These are phyloP conservation scores for Apiotrichum laibachii DNA, from an alignment of 1,284 basidiomycete species.

Conservation along the genomic window DNA sequence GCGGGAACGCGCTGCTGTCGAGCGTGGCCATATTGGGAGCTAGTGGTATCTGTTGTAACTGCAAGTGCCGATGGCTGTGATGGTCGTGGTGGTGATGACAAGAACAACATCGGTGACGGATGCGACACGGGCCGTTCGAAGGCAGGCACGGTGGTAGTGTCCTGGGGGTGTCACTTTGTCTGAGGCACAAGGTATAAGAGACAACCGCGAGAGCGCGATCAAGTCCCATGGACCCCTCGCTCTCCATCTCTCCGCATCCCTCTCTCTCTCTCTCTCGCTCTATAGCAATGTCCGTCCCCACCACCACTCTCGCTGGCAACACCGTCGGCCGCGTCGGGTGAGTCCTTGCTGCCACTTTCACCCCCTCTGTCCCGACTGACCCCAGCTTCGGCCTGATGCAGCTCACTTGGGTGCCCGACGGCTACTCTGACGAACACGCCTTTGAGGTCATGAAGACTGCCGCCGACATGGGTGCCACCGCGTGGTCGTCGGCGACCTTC, in stretches of 20 bases:
- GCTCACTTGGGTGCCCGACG: constrained; percentile 55
- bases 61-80: too few species aligned
- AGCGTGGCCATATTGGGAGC: background rate
- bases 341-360: too few species aligned
- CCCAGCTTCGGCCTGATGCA: constrained; percentile 56
- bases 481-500: constrained; percentile 49
- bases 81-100: too few species aligned
- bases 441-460: constrained; percentile 63
- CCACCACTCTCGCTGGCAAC: constrained; percentile 29
- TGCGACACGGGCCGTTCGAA: too few species aligned
- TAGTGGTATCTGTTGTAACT: background rate
- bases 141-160: too few species aligned
- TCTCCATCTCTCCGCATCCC: too few species aligned
- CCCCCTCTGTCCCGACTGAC: background rate
- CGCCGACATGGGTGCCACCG: constrained; percentile 57
- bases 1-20: background rate
- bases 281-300: constrained; percentile 19
- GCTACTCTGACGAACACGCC: constrained; percentile 57
- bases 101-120: too few species aligned
- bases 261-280: too few species aligned
- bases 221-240: too few species aligned
- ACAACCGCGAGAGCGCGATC: too few species aligned
- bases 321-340: constrained; percentile 33
- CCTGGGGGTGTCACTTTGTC: too few species aligned
- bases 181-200: too few species aligned